Percentiles rank a stretch among this genome's conserved stretches.
phyloP scores from a whole-genome alignment of 108 stramenopile genomes.

The Nitzschia sp. region DNA sequence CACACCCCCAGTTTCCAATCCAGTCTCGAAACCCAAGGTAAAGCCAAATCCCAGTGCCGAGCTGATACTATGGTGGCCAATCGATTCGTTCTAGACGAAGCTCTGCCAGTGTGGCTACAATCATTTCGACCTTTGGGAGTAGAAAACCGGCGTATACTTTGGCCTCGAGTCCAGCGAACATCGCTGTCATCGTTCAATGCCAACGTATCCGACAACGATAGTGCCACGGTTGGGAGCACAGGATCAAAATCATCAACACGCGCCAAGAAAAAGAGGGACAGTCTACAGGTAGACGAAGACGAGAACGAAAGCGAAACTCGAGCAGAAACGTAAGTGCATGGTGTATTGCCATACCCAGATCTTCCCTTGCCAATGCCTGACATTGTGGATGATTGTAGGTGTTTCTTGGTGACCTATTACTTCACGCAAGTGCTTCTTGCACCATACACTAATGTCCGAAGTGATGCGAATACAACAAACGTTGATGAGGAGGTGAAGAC shows the following conservation, averaged over 20 bases:
- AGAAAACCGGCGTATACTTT: constrained; percentile 69
- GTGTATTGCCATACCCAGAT: not conserved
- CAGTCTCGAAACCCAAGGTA: constrained; percentile 19
- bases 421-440: constrained; percentile 59
- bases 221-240: constrained; percentile 53
- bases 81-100: constrained; percentile 70
- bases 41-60: constrained; percentile 14
- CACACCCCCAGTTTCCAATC: constrained; percentile 12
- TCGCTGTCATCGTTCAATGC: constrained; percentile 22
- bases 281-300: constrained; percentile 67
- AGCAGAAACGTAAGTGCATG: constrained; percentile 66
- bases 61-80: constrained; percentile 52
- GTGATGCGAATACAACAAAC: constrained; percentile 14
- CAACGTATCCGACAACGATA: constrained; percentile 24
- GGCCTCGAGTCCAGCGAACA: constrained; percentile 41
- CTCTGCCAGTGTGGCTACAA: constrained; percentile 69
- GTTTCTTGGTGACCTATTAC: constrained; percentile 77
- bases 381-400: constrained; percentile 35
- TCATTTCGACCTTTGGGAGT: constrained; percentile 75
- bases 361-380: not conserved
- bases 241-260: constrained; percentile 26
- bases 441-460: not conserved
- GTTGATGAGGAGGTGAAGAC: constrained; percentile 25
- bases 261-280: constrained; percentile 37
- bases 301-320: constrained; percentile 70